These are phyloP conservation scores for Zymoseptoria passerinii DNA, from an alignment of 2,329 filamentous ascomycete genomes.

Conservation along the genomic window DNA sequence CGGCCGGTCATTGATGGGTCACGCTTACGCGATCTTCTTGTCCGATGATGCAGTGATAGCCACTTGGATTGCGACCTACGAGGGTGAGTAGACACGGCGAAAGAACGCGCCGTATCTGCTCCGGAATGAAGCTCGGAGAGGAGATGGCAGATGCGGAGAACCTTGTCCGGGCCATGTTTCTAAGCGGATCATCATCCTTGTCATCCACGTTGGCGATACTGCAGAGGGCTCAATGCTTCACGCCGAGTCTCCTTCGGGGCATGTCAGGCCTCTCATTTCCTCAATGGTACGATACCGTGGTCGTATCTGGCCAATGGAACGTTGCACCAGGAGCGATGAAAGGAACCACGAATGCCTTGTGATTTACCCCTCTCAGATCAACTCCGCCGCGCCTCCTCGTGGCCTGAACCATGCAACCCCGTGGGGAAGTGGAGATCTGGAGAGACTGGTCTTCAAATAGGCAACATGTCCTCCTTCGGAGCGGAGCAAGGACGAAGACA, in stretches of 20 bases:
- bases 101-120: conserved; percentile 2
- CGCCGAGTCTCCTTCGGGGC: neutral
- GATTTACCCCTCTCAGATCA: neutral
- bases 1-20: neutral
- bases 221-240: neutral
- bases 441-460: neutral
- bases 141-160: neutral
- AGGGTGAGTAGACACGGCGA: neutral
- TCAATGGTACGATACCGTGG: too few species aligned
- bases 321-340: too few species aligned
- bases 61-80: neutral
- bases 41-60: conserved; percentile 1
- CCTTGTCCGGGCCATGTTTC: conserved; percentile 3
- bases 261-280: neutral
- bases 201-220: neutral
- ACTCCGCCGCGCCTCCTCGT: too few species aligned
- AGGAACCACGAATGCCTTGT: neutral
- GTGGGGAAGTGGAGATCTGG: neutral
- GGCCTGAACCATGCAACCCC: neutral
- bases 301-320: too few species aligned
- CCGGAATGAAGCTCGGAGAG: neutral
- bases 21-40: conserved; percentile 4
- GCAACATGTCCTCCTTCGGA: neutral
- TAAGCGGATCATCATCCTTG: neutral
- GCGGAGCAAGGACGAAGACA: neutral